phyloP scores from a whole-genome alignment of 2,329 filamentous ascomycete species.

The Venturia aucupariae region DNA sequence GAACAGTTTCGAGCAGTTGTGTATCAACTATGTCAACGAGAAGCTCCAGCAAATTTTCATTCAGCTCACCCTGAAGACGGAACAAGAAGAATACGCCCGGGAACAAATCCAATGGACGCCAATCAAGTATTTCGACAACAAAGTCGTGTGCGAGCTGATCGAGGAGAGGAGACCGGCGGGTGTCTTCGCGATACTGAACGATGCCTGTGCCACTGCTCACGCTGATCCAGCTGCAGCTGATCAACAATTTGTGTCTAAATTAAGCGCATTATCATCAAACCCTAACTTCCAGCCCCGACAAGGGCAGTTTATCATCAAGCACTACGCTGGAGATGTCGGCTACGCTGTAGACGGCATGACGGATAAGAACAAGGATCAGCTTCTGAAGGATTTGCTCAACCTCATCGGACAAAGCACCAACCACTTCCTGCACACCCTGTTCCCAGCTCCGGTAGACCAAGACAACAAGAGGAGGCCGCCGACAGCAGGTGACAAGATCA shows the following conservation, averaged over 20 bases:
- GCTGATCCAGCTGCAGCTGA: slow-evolving; percentile 91
- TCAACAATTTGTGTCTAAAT: slow-evolving; percentile 85
- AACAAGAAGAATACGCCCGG: slow-evolving; percentile 92
- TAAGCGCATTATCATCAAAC: slow-evolving; percentile 80
- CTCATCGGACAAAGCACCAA: slow-evolving; percentile 79
- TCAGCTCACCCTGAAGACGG: slow-evolving; percentile 88
- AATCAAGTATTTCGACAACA: slow-evolving; percentile 99
- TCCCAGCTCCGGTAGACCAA: slow-evolving; percentile 88
- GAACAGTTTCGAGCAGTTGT: slow-evolving; percentile 97
- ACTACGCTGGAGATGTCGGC: slow-evolving; percentile 93
- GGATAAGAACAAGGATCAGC: slow-evolving; percentile 98
- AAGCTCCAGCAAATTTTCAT: slow-evolving; percentile 99
- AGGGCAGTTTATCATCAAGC: slow-evolving; percentile 96
- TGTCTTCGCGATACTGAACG: slow-evolving; percentile 91
- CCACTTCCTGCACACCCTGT: slow-evolving; percentile 74
- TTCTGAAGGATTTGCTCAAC: slow-evolving; percentile 87
- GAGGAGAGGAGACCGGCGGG: slow-evolving; percentile 84
- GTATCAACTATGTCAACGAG: slow-evolving; percentile 99
- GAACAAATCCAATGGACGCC: slow-evolving; percentile 98
- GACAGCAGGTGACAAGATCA: slow-evolving; percentile 93
- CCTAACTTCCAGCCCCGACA: slow-evolving; percentile 85
- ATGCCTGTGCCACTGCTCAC: slow-evolving; percentile 96
- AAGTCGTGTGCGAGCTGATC: slow-evolving; percentile 94
- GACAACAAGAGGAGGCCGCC: slow-evolving; percentile 92
- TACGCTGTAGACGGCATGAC: slow-evolving; percentile 96